phyloP scores from a whole-genome alignment of 2,329 filamentous ascomycete species.

The Xylaria sp. region DNA sequence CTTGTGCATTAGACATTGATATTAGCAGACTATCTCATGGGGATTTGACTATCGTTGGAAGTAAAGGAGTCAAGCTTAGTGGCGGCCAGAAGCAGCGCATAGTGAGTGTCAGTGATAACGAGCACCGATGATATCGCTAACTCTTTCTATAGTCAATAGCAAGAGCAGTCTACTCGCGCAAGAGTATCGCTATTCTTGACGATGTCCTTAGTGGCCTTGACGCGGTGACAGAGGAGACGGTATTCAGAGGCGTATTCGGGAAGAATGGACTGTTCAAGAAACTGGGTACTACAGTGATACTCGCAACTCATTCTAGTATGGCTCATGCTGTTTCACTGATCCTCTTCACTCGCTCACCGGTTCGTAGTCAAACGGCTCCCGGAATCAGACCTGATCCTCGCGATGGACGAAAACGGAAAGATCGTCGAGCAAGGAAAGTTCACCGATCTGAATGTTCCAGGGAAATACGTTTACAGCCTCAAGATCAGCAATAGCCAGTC shows the following conservation, averaged over 20 bases:
- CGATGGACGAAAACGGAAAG: slow-evolving; percentile 20
- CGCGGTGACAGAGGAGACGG: slow-evolving; percentile 18
- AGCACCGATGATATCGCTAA: slow-evolving; percentile 2
- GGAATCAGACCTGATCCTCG: slow-evolving; percentile 27
- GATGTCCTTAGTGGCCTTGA: slow-evolving; percentile 32
- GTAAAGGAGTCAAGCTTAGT: slow-evolving; percentile 38
- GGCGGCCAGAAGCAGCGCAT: slow-evolving; percentile 45
- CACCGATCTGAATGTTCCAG: slow-evolving; percentile 19
- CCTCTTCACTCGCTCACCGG: neutral
- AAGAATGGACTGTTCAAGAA: slow-evolving; percentile 23
- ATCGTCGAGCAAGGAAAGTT: slow-evolving; percentile 30
- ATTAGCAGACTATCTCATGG: slow-evolving; percentile 44
- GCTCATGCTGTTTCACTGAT: neutral
- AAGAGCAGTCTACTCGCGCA: slow-evolving; percentile 27
- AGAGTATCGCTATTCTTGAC: slow-evolving; percentile 28
- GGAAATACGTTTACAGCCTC: slow-evolving; percentile 29
- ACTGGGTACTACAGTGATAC: slow-evolving; percentile 22
- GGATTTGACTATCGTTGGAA: slow-evolving; percentile 40
- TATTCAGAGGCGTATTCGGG: slow-evolving; percentile 24
- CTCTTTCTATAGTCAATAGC: slow-evolving; percentile 20
- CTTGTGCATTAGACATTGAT: slow-evolving; percentile 43
- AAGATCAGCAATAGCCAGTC: slow-evolving; percentile 8
- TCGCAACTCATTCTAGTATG: slow-evolving; percentile 34
- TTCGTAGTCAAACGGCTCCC: slow-evolving; percentile 25
- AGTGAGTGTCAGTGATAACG: slow-evolving; percentile 4